Evolutionary conservation across 768 basidiomycete genomes (phyloP).

Genomic region (Psilocybe azurescens): DNA sequence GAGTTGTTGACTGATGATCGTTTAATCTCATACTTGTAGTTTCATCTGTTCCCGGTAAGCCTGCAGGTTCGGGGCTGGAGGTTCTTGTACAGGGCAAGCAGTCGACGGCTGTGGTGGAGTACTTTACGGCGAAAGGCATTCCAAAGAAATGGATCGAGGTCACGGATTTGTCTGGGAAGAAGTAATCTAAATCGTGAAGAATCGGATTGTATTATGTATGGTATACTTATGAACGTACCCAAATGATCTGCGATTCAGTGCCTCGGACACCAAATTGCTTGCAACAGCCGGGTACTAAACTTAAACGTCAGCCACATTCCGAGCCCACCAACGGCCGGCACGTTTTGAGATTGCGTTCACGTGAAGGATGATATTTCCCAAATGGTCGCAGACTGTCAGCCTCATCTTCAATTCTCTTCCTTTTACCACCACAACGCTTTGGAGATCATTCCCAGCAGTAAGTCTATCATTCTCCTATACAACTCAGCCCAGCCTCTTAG

Average conservation of each 20-base stretch:
- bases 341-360: neutral
- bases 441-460: slow-evolving; percentile 18
- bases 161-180: slow-evolving; percentile 53
- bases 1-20: neutral
- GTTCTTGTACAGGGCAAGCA: slow-evolving; percentile 91
- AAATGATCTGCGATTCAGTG: too few species aligned
- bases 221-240: too few species aligned
- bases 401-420: slow-evolving; percentile 28
- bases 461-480: slow-evolving; percentile 14
- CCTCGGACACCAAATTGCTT: too few species aligned
- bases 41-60: slow-evolving; percentile 62
- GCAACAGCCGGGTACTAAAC: too few species aligned
- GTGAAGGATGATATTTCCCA: slow-evolving; percentile 7
- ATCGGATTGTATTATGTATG: too few species aligned
- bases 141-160: slow-evolving; percentile 84
- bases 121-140: slow-evolving; percentile 72
- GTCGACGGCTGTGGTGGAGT: slow-evolving; percentile 63
- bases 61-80: slow-evolving; percentile 56
- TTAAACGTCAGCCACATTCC: too few species aligned
- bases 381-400: slow-evolving; percentile 29
- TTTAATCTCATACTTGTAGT: slow-evolving; percentile 44
- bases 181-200: slow-evolving; percentile 30
- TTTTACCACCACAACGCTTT: slow-evolving; percentile 26
- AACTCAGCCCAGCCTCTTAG: slow-evolving; percentile 24
- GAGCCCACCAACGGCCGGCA: neutral